phyloP scores from a whole-genome alignment of 441 rosid species.

The Caryocar brasiliense region DNA sequence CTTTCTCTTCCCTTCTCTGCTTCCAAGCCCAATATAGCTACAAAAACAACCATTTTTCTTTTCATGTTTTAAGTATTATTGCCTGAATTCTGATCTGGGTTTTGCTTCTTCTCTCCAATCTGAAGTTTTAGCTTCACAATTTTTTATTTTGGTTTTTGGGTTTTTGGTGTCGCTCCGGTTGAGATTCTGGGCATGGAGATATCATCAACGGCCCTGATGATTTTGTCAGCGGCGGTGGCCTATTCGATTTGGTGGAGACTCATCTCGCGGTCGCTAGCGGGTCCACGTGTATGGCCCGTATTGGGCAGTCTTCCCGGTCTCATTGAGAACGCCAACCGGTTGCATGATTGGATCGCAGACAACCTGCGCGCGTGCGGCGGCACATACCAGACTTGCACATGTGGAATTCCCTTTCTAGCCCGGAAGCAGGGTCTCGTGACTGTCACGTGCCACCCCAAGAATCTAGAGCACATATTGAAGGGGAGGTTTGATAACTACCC shows the following conservation, averaged over 20 bases:
- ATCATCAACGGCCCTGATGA: constrained; percentile 34
- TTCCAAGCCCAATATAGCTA: too few species aligned
- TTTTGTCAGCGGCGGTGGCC: constrained; percentile 33
- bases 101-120: background rate
- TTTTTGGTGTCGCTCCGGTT: background rate
- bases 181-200: constrained; percentile 51
- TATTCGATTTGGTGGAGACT: constrained; percentile 53
- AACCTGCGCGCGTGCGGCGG: constrained; percentile 61
- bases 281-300: constrained; percentile 86
- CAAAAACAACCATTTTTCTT: background rate
- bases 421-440: constrained; percentile 73
- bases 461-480: constrained; percentile 68
- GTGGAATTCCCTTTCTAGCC: constrained; percentile 49
- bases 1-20: background rate
- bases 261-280: constrained; percentile 27
- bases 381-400: constrained; percentile 73
- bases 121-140: background rate
- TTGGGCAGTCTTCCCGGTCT: constrained; percentile 74
- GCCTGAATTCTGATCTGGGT: constrained; percentile 6
- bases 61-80: too few species aligned
- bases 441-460: constrained; percentile 77
- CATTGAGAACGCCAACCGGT: constrained; percentile 35
- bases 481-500: constrained; percentile 69
- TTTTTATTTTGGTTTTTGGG: background rate
- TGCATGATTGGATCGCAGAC: constrained; percentile 87